phyloP scores from a whole-genome alignment of 176 grass and related monocot species.

The Triticum timopheevii region DNA sequence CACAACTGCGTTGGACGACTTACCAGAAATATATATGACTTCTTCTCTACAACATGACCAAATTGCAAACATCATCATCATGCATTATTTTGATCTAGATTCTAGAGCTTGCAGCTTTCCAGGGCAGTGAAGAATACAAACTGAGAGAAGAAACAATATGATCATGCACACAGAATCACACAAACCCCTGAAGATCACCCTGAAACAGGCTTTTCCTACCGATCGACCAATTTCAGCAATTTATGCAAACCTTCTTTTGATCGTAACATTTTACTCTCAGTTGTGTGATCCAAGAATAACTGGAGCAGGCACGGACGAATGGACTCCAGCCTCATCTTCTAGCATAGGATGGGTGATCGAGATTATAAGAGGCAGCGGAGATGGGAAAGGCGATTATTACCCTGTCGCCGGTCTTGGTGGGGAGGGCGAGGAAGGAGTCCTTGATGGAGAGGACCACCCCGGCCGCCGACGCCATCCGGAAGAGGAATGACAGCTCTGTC shows the following conservation, averaged over 20 bases:
- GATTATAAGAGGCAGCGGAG: background rate
- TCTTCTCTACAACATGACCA: background rate
- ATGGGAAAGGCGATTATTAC: constrained; percentile 20
- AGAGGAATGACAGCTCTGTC: constrained; percentile 71
- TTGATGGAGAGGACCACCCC: constrained; percentile 72
- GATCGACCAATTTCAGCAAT: no score
- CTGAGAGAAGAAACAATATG: background rate
- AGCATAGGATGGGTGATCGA: background rate
- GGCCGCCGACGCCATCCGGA: constrained; percentile 60
- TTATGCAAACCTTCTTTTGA: background rate
- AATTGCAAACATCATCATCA: background rate
- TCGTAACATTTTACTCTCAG: background rate
- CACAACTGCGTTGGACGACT: background rate
- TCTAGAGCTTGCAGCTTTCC: background rate
- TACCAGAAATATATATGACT: background rate
- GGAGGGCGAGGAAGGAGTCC: constrained; percentile 82
- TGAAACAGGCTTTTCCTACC: background rate
- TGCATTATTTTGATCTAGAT: background rate
- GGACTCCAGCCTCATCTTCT: background rate
- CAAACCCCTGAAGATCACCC: background rate
- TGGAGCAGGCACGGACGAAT: background rate
- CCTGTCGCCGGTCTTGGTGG: constrained; percentile 78
- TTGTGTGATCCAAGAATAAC: background rate
- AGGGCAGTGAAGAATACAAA: background rate
- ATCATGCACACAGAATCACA: background rate